Evolutionary conservation across 495 filamentous ascomycete species (phyloP), one percentile per base, ranked within the genome.

Genomic region (Aspergillus funiculosus): DNA sequence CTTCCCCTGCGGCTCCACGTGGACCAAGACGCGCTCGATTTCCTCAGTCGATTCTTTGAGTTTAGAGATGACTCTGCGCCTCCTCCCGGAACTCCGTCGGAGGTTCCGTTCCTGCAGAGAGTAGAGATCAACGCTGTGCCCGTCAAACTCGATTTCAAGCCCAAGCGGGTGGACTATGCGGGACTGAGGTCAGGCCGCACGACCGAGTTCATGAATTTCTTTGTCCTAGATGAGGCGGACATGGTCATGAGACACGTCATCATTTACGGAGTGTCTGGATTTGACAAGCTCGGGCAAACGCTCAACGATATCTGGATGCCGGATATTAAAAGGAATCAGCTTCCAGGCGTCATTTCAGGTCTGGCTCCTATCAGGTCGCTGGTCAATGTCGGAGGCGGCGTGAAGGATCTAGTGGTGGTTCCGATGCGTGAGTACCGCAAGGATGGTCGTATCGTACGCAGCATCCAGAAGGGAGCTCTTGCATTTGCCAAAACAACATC

Each of bases 181-280:
- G 88, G 90, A 7, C 77, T 99, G 5, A 83, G 89, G n/a, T 95
- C 94, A 4, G 94, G 94, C n/a, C 89, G 87, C 47, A 99, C 94
- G 1, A 94, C 87, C 1, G 94, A 99, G 62, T 92, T 99, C 60
- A 97, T 97, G 94, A 97, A 99, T 66, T 94, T 99, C 62, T 77
- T 96, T 52, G 86, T 92, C 30, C 79, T 99, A 9, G 91, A 99
- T 47, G 80, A 85, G 42, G 78, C 90, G 2, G 82, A 92, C 46
- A 84, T 99, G 77, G 78, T 87, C 1, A 74, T 99, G 32, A 78
- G 84, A 9, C 94, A 89, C 58, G 83, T 85, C 26, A 95, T 97
- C 46, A 79, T 96, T 18, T 96, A 95, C 56, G 94, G 94, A 30
- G 79, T 94, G 6, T 81, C 81, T 4, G 90, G 92, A 0, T 94